A percentile compares a stretch with the other conserved stretches of the same genome.
These are phyloP conservation scores for Spathaspora boniae DNA, from an alignment of 805 yeast genomes.

Conservation along the genomic window DNA sequence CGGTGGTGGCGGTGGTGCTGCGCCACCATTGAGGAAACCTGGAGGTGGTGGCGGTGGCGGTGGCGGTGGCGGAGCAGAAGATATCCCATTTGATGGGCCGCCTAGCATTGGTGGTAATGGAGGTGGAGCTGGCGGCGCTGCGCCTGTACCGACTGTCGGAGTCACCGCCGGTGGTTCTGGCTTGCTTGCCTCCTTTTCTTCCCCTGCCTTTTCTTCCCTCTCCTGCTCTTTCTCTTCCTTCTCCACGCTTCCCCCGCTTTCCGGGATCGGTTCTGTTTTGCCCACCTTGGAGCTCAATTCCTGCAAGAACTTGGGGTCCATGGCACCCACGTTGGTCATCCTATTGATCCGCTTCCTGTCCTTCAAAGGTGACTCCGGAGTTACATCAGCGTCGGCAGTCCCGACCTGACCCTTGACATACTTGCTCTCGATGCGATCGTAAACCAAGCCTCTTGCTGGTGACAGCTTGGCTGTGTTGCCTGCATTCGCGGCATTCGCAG, in stretches of 20 bases:
- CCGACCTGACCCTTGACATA: conserved; percentile 44
- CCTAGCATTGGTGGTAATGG: conserved; percentile 8
- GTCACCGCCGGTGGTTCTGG: conserved; percentile 23
- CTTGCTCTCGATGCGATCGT: conserved; percentile 40
- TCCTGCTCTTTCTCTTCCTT: conserved; percentile 2
- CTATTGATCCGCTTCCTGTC: conserved; percentile 20
- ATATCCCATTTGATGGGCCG: conserved; percentile 4
- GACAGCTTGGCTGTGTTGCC: conserved; percentile 7
- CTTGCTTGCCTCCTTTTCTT: conserved; percentile 4
- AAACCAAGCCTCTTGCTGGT: conserved; percentile 13
- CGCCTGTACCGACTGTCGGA: conserved; percentile 22
- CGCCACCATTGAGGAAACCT: conserved; percentile 15
- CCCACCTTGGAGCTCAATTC: conserved; percentile 52
- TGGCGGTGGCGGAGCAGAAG: conserved; percentile 26
- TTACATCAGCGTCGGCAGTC: conserved; percentile 10
- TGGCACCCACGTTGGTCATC: conserved; percentile 32
- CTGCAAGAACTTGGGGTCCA: conserved; percentile 49
- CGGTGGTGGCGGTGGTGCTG: conserved; percentile 9
- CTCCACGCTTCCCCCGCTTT: conserved; percentile 5
- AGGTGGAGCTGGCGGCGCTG: conserved; percentile 24
- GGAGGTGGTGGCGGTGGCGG: conserved; percentile 21
- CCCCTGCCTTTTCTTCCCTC: background rate
- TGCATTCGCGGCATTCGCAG: conserved; percentile 10
- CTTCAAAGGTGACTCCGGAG: conserved; percentile 13
- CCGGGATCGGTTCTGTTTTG: conserved; percentile 34